A percentile compares a stretch with the other conserved stretches of the same genome.
phyloP scores from a whole-genome alignment of 192 early-diverging fungal genomes.

The Glomus cerebriforme region DNA sequence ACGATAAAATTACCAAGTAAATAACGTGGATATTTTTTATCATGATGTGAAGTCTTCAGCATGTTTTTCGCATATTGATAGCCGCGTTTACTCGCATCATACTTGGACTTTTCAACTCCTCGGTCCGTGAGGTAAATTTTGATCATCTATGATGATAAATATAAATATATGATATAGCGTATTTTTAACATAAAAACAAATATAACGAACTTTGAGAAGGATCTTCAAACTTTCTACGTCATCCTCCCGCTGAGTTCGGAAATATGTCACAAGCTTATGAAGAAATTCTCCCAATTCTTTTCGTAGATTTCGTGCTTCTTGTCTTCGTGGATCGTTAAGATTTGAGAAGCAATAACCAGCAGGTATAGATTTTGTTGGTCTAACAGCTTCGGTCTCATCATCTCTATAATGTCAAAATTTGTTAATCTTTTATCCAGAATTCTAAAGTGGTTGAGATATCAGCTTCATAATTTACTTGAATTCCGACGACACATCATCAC shows the following conservation, averaged over 20 bases:
- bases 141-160: constrained; percentile 35
- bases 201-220: constrained; percentile 55
- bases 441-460: constrained; percentile 11
- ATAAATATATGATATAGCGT: not conserved
- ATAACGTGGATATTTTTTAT: constrained; percentile 59
- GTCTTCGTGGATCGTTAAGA: constrained; percentile 48
- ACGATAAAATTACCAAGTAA: constrained; percentile 38
- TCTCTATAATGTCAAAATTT: constrained; percentile 35
- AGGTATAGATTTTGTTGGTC: constrained; percentile 44
- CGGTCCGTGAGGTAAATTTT: constrained; percentile 55
- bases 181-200: not conserved
- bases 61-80: constrained; percentile 57
- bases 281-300: constrained; percentile 54
- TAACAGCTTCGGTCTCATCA: constrained; percentile 43
- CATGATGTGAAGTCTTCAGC: constrained; percentile 43
- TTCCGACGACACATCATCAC: constrained; percentile 39
- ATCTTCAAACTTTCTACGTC: constrained; percentile 77
- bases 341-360: constrained; percentile 75
- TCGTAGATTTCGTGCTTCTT: constrained; percentile 53
- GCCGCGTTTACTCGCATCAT: constrained; percentile 52
- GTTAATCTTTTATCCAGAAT: not conserved
- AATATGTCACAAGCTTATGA: constrained; percentile 52
- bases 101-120: constrained; percentile 52
- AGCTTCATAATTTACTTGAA: constrained; percentile 39
- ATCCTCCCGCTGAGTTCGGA: constrained; percentile 61